These are phyloP conservation scores for Solanum chiquidenum DNA, from an alignment of 257 asterid genomes.

Conservation along the genomic window DNA sequence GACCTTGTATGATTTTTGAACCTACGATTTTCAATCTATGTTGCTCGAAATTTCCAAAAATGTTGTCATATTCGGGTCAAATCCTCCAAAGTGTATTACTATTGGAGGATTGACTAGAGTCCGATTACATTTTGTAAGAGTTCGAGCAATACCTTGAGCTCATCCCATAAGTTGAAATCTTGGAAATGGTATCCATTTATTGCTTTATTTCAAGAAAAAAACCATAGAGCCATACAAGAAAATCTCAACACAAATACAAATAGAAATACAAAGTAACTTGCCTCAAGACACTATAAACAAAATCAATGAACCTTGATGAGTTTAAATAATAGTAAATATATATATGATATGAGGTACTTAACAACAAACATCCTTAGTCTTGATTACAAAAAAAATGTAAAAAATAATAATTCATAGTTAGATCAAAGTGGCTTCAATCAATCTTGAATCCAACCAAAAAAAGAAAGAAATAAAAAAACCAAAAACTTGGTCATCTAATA, in stretches of 20 bases:
- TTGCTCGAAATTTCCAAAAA: neutral
- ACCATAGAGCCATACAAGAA: neutral
- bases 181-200: neutral
- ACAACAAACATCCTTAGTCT: neutral
- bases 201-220: neutral
- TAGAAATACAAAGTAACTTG: neutral
- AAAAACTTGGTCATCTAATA: neutral
- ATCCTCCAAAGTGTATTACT: neutral
- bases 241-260: neutral
- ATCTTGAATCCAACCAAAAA: neutral
- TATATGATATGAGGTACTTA: neutral
- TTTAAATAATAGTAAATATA: neutral
- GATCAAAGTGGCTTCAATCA: neutral
- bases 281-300: neutral
- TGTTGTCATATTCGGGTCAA: accelerated
- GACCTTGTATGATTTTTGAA: neutral
- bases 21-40: neutral
- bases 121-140: neutral
- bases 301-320: neutral
- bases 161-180: neutral
- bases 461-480: neutral
- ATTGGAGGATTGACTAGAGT: accelerated
- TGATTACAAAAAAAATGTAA: neutral
- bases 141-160: neutral
- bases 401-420: neutral